These are phyloP conservation scores for Euphorbia peplus DNA, from an alignment of 345 rosid species.

Conservation along the genomic window DNA sequence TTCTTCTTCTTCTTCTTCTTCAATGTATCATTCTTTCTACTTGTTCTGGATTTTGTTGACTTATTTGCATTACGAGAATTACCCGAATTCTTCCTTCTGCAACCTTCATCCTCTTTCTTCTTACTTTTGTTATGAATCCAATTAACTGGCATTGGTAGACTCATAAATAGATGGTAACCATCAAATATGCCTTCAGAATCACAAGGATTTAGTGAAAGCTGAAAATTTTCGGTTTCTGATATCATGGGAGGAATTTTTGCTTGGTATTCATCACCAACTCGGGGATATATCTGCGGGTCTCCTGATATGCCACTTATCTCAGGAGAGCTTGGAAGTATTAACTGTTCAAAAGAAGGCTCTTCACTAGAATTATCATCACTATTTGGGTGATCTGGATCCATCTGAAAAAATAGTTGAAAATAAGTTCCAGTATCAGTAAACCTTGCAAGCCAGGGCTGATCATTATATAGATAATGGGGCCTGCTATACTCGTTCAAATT, in stretches of 20 bases:
- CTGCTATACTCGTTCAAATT: slow-evolving; percentile 3
- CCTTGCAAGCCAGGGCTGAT: slow-evolving; percentile 1
- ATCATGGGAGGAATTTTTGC: slow-evolving; percentile 58
- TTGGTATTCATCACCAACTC: slow-evolving; percentile 67
- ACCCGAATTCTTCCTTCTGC: slow-evolving; percentile 8
- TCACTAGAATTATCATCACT: slow-evolving; percentile 30
- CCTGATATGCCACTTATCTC: slow-evolving; percentile 45
- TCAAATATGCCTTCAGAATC: slow-evolving; percentile 29
- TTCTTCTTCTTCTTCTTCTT: slow-evolving; percentile 39
- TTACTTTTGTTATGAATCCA: slow-evolving; percentile 31
- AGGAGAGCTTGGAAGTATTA: slow-evolving; percentile 31
- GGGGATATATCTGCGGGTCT: slow-evolving; percentile 45
- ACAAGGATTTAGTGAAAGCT: slow-evolving; percentile 37
- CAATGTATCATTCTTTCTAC: slow-evolving; percentile 27
- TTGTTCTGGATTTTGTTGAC: slow-evolving; percentile 34
- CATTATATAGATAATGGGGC: slow-evolving; percentile 5
- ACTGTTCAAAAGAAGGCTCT: slow-evolving; percentile 31
- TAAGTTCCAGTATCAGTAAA: slow-evolving; percentile 1
- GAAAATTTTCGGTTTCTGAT: slow-evolving; percentile 37
- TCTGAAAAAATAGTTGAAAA: slow-evolving; percentile 20
- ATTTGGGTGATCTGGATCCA: slow-evolving; percentile 38
- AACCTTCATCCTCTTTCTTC: slow-evolving; percentile 17
- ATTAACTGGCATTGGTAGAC: slow-evolving; percentile 48
- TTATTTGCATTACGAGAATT: slow-evolving; percentile 32
- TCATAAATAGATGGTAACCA: slow-evolving; percentile 41